Base-by-base conservation (phyloP, 441 rosid genomes). In the Macaranga tanarius region DNA sequence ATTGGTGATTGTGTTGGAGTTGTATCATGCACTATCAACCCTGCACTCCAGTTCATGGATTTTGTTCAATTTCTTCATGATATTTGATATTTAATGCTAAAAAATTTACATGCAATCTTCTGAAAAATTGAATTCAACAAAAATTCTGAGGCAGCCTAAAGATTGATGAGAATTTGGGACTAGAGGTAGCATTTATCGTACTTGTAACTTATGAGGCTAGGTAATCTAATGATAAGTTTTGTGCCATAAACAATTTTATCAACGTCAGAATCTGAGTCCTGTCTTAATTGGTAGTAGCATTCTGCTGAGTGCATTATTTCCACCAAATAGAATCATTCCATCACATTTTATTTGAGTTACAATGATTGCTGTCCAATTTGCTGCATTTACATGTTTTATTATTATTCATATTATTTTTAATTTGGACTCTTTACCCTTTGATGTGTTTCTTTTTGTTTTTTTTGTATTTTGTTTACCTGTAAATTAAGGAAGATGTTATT, bases 1-100 rank as follows among this genome's bases (percentile, higher is more conserved):
- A 50, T 65, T 73, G 48, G 71, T 69, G 65, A n/a, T 79, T 57
- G 44, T 22, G 16, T 73, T 75, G n/a, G 65, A 26, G 15, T 62
- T 65, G 10, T 23, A 55, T 38, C 23, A 45, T 61, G 15, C 20
- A 47, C 61, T 40, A 48, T 31, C 69, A 67, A 76, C 60, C 57
- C 47, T 73, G 48, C 52, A 17, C 59, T 60, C 42, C 60, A 69
- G 65, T 54, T 20, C 34, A 26, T 70, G 71, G 72, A 67, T 34
- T 1, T 31, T 26, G 6, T 77, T 60, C 42, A 31, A 34, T 54
- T 42, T 25, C 54, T 52, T 1, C 22, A 48, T 0, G 59, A 19
- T 11, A 6, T 55, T 55, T 55, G 59, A 20, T n/a, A 19, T 52
- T 52, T n/a, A 58, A 26, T 25, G 12, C 26, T 25, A 12, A 58